Percentiles rank a stretch among this genome's conserved stretches.
These are phyloP conservation scores for Phytophthora nicotianae DNA, from an alignment of 352 stramenopile species.

Conservation along the genomic window DNA sequence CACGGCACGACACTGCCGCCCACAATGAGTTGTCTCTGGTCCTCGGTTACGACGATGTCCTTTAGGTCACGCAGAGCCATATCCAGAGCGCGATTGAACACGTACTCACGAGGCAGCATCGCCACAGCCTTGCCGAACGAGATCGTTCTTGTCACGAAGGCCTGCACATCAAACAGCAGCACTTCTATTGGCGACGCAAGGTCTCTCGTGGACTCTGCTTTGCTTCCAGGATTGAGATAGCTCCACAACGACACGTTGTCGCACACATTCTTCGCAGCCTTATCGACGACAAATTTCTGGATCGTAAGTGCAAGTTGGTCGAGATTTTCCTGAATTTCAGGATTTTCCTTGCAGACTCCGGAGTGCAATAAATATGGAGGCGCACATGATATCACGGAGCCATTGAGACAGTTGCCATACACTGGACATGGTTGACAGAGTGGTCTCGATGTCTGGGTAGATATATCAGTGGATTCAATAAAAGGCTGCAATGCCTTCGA, in stretches of 20 bases:
- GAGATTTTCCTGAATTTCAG: slow-evolving; percentile 54
- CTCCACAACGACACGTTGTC: slow-evolving; percentile 38
- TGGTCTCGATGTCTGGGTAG: background rate
- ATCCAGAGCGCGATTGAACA: slow-evolving; percentile 68
- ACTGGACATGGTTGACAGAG: slow-evolving; percentile 62
- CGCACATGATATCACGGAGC: slow-evolving; percentile 51
- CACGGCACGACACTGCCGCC: slow-evolving; percentile 51
- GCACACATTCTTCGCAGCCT: slow-evolving; percentile 43
- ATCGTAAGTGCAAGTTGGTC: slow-evolving; percentile 52
- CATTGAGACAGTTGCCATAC: slow-evolving; percentile 64
- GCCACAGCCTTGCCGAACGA: slow-evolving; percentile 51
- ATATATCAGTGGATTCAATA: slow-evolving; percentile 25
- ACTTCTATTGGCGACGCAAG: slow-evolving; percentile 44
- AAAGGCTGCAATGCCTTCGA: slow-evolving; percentile 61
- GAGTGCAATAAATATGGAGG: slow-evolving; percentile 53
- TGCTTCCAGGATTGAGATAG: slow-evolving; percentile 16
- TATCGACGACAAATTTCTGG: slow-evolving; percentile 47
- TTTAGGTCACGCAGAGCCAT: slow-evolving; percentile 60
- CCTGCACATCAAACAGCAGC: slow-evolving; percentile 56
- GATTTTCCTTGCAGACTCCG: slow-evolving; percentile 58
- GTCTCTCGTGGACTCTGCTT: background rate
- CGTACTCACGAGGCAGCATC: slow-evolving; percentile 50
- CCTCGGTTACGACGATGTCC: slow-evolving; percentile 56
- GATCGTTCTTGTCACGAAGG: slow-evolving; percentile 45
- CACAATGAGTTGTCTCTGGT: slow-evolving; percentile 54